These are phyloP conservation scores for Neonectria faginata DNA, from an alignment of 2,329 filamentous ascomycete genomes.

Conservation along the genomic window DNA sequence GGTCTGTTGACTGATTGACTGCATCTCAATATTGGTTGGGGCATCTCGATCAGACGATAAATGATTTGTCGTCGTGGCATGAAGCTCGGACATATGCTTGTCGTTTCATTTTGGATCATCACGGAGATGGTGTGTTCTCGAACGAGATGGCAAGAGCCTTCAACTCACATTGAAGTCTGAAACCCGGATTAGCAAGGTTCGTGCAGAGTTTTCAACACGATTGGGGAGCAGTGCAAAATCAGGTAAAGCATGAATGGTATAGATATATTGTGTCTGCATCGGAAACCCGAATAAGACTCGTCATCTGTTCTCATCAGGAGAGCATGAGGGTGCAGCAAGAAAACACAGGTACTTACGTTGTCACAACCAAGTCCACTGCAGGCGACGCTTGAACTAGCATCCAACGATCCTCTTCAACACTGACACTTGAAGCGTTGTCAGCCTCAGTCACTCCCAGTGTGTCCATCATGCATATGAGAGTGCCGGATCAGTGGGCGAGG, in stretches of 20 bases:
- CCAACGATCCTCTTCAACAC: neutral
- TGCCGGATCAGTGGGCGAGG: constrained; percentile 89
- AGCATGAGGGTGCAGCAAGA: constrained; percentile 40
- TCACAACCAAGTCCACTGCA: neutral
- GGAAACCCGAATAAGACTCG: constrained; percentile 82
- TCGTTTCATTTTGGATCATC: constrained; percentile 89
- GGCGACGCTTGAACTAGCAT: neutral
- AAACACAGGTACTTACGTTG: constrained; percentile 34
- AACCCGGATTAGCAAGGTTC: constrained; percentile 37
- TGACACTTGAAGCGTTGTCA: constrained; percentile 39
- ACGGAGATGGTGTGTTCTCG: constrained; percentile 56
- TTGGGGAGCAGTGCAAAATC: constrained; percentile 45
- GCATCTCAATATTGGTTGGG: constrained; percentile 30
- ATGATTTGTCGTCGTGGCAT: constrained; percentile 58
- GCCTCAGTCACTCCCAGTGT: constrained; percentile 30
- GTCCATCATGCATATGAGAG: constrained; percentile 28
- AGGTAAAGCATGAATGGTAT: constrained; percentile 80
- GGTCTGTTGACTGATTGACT: constrained; percentile 27
- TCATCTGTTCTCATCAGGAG: constrained; percentile 71
- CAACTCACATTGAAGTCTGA: constrained; percentile 43
- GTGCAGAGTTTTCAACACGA: constrained; percentile 22
- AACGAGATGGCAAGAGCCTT: constrained; percentile 23
- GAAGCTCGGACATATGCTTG: constrained; percentile 98
- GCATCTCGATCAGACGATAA: constrained; percentile 49
- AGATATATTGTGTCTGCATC: constrained; percentile 74